These are phyloP conservation scores for Trichosanthes truncata DNA, from an alignment of 306 rosid species.

Conservation along the genomic window DNA sequence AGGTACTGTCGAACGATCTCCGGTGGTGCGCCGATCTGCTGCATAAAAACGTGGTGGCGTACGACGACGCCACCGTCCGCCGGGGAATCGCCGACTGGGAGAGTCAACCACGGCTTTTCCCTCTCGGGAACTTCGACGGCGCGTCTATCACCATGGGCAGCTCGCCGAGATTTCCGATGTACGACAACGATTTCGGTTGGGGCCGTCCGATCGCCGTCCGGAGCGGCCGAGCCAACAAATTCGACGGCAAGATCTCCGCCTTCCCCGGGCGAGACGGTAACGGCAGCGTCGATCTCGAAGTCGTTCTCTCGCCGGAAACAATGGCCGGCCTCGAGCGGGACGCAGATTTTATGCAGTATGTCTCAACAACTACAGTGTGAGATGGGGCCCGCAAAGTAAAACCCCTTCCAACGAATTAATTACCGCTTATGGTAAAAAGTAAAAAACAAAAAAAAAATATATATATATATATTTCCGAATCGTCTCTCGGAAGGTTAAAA, in stretches of 20 bases:
- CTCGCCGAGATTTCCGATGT: slow-evolving; percentile 20
- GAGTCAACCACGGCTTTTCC: slow-evolving; percentile 12
- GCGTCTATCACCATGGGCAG: slow-evolving; percentile 19
- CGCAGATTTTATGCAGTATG: slow-evolving; percentile 14
- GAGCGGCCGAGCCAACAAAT: slow-evolving; percentile 16
- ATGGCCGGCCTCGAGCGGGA: slow-evolving; percentile 16
- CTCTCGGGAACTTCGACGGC: slow-evolving; percentile 16
- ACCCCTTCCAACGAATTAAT: neutral
- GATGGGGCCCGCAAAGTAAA: neutral
- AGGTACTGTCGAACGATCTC: slow-evolving; percentile 8
- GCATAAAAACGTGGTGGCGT: slow-evolving; percentile 13
- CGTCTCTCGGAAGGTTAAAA: neutral
- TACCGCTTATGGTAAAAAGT: neutral
- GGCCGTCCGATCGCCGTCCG: slow-evolving; percentile 14
- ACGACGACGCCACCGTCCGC: slow-evolving; percentile 15
- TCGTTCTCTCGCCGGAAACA: slow-evolving; percentile 14
- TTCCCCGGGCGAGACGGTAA: slow-evolving; percentile 15
- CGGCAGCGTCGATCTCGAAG: slow-evolving; percentile 15
- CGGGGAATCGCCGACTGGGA: slow-evolving; percentile 16
- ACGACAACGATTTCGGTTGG: slow-evolving; percentile 20
- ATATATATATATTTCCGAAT: neutral
- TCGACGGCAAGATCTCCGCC: slow-evolving; percentile 23
- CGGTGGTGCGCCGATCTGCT: slow-evolving; percentile 16
- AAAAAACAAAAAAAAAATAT: neutral
- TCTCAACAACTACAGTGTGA: neutral